These are phyloP conservation scores for Saturnispora serradocipensis DNA, from an alignment of 805 yeast genomes.

Conservation along the genomic window DNA sequence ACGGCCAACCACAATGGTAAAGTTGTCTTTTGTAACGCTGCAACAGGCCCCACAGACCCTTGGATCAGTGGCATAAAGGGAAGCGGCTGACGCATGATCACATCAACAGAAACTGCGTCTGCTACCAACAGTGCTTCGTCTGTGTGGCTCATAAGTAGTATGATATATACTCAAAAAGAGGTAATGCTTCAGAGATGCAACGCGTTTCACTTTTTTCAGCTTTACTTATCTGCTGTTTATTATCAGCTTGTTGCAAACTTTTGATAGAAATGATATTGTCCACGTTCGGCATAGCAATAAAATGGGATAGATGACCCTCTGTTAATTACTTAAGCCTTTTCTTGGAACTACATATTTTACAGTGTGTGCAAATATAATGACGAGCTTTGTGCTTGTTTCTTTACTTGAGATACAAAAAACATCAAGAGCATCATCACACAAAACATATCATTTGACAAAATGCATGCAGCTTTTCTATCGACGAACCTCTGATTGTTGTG, in stretches of 20 bases:
- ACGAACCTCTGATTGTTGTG: background rate
- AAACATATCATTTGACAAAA: background rate
- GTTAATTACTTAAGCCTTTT: too few relatives aligned
- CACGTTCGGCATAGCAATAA: too few relatives aligned
- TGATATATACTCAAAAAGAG: background rate
- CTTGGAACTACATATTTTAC: too few relatives aligned
- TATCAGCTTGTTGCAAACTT: background rate
- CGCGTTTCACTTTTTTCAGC: background rate
- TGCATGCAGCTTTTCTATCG: background rate
- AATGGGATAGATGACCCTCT: too few relatives aligned
- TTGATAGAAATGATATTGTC: background rate
- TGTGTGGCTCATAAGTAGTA: background rate
- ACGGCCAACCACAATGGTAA: constrained; percentile 88
- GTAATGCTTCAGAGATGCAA: background rate
- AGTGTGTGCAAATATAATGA: too few relatives aligned
- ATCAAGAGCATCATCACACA: background rate
- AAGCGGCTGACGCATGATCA: constrained; percentile 4
- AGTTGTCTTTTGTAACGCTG: constrained; percentile 55
- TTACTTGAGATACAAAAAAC: too few relatives aligned
- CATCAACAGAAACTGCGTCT: background rate
- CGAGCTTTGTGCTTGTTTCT: too few relatives aligned
- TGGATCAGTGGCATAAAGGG: constrained; percentile 1
- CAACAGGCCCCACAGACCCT: constrained; percentile 4
- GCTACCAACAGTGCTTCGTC: constrained; percentile 5
- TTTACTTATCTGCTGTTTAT: background rate